phyloP scores from a whole-genome alignment of 2,329 filamentous ascomycete genomes.

The Pseudopyrenochaeta lycopersici region DNA sequence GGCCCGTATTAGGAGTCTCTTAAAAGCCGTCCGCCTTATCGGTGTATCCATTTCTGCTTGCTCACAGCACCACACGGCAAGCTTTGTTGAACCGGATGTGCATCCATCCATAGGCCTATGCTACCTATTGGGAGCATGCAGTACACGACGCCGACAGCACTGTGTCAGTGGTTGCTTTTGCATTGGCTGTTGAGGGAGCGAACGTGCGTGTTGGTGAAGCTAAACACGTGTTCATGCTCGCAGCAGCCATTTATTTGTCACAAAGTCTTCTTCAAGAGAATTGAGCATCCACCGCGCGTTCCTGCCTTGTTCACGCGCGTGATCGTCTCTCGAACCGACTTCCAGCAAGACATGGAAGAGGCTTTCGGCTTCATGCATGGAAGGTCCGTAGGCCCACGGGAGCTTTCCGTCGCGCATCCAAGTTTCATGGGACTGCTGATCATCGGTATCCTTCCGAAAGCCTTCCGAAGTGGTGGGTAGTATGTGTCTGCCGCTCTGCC shows the following conservation, averaged over 20 bases:
- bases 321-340: background rate
- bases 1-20: background rate
- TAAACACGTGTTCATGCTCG: constrained; percentile 19
- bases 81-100: background rate
- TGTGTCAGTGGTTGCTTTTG: constrained; percentile 5
- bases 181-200: constrained; percentile 4
- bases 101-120: background rate
- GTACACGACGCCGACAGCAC: constrained; percentile 6
- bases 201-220: constrained; percentile 6
- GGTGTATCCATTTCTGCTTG: constrained; percentile 6
- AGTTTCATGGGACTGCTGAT: constrained; percentile 8
- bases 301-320: background rate
- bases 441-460: background rate
- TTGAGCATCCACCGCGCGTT: background rate
- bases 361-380: constrained; percentile 13
- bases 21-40: constrained; percentile 7
- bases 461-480: background rate
- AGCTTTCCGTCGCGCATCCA: constrained; percentile 12
- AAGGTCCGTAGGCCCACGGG: constrained; percentile 6
- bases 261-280: background rate
- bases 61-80: background rate
- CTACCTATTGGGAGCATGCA: constrained; percentile 10
- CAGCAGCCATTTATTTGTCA: no score
- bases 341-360: constrained; percentile 7
- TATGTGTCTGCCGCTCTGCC: background rate